A percentile compares a stretch with the other conserved stretches of the same genome.
Evolutionary conservation across 495 filamentous ascomycete genomes (phyloP).

Genomic region (Recurvomyces mirabilis): DNA sequence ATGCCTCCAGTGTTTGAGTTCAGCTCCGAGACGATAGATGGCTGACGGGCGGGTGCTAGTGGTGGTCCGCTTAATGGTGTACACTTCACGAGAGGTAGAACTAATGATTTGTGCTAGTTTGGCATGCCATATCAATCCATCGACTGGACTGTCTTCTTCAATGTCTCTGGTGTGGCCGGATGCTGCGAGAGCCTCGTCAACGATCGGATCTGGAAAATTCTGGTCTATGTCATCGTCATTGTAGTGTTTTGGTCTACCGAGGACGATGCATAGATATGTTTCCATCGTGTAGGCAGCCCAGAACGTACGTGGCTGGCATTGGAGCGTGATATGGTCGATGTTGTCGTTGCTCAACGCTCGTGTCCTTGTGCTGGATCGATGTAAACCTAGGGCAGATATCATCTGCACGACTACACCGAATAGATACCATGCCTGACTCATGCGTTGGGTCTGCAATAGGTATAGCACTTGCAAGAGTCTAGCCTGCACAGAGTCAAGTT

Average conservation of each 20-base stretch:
- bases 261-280: slow-evolving; percentile 43
- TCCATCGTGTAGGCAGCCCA: slow-evolving; percentile 47
- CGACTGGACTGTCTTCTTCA: not conserved
- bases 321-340: not conserved
- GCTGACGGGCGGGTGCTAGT: not conserved
- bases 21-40: not conserved
- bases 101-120: slow-evolving; percentile 1
- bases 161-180: not conserved
- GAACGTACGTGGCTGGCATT: slow-evolving; percentile 38
- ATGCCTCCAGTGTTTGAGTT: slow-evolving; percentile 34
- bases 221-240: slow-evolving; percentile 45
- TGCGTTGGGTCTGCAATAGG: not conserved
- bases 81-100: not conserved
- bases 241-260: slow-evolving; percentile 40
- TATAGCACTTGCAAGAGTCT: not conserved
- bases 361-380: not conserved
- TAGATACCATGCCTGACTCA: slow-evolving; percentile 5
- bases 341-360: not conserved
- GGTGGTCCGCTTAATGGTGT: not conserved
- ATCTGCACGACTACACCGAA: not conserved
- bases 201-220: slow-evolving; percentile 39
- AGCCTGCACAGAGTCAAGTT: slow-evolving; percentile 2
- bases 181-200: slow-evolving; percentile 41
- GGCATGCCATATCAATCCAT: not conserved
- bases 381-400: slow-evolving; percentile 1